Percentiles rank a stretch among this genome's conserved stretches.
Evolutionary conservation across 306 rosid genomes (phyloP).

Genomic region (Mucuna pruriens): DNA sequence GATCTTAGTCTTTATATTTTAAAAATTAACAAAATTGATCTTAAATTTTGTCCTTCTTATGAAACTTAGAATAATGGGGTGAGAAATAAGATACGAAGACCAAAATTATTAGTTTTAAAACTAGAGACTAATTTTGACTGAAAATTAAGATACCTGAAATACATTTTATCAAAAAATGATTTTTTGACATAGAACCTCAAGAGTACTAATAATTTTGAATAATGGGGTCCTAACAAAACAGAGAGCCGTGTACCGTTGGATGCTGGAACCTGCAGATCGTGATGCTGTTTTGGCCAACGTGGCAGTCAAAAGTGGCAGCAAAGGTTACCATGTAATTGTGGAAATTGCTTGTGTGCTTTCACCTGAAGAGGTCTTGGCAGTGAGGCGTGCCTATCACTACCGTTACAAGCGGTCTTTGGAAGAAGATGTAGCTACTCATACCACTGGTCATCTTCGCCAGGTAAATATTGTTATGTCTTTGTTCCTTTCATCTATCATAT

Average conservation of each 20-base stretch:
- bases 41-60: too few relatives aligned
- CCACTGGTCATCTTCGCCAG: constrained; percentile 72
- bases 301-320: constrained; percentile 57
- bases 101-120: neutral
- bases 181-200: neutral
- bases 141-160: neutral
- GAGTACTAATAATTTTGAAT: constrained; percentile 1
- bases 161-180: neutral
- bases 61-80: too few relatives aligned
- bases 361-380: constrained; percentile 65
- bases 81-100: too few relatives aligned
- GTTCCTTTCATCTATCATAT: neutral
- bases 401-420: constrained; percentile 79
- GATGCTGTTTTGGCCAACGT: constrained; percentile 79
- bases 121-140: neutral
- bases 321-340: constrained; percentile 54
- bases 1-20: neutral
- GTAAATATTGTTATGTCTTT: constrained; percentile 34
- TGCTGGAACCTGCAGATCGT: constrained; percentile 72
- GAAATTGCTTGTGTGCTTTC: constrained; percentile 63
- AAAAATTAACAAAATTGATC: too few relatives aligned
- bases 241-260: constrained; percentile 87
- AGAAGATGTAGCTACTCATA: constrained; percentile 74
- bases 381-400: constrained; percentile 49
- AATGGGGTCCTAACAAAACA: constrained; percentile 10